Percentiles rank a stretch among this genome's conserved stretches.
Conservation (phyloP, 805 yeast genomes). For the Myxozyma melibiosi region DNA sequence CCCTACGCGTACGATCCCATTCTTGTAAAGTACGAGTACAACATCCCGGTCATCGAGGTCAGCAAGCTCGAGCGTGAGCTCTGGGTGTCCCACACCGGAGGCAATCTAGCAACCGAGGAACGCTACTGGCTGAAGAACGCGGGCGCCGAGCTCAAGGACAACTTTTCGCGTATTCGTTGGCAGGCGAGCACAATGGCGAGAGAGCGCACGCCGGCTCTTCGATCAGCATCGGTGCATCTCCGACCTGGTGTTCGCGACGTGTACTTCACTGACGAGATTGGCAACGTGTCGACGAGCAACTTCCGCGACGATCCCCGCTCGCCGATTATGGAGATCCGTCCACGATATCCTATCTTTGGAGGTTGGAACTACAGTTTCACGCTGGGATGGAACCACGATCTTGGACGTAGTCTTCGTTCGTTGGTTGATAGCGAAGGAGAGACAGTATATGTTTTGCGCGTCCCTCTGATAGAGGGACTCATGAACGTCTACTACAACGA, state of each 20-base stretch:
- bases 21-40: constrained; percentile 61
- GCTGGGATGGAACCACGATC: constrained; percentile 80
- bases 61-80: constrained; percentile 62
- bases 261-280: constrained; percentile 86
- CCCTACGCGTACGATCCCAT: constrained; percentile 48
- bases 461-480: constrained; percentile 77
- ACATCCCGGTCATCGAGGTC: constrained; percentile 64
- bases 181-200: constrained; percentile 56
- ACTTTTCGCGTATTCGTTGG: constrained; percentile 79
- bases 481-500: constrained; percentile 66
- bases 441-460: constrained; percentile 58
- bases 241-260: constrained; percentile 59
- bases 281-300: constrained; percentile 82
- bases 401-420: constrained; percentile 48
- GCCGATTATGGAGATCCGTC: constrained; percentile 61
- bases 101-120: constrained; percentile 75
- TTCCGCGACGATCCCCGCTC: constrained; percentile 37
- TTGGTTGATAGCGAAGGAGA: constrained; percentile 49
- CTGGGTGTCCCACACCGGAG: constrained; percentile 88
- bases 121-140: constrained; percentile 76
- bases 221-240: constrained; percentile 44
- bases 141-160: constrained; percentile 63
- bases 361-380: constrained; percentile 97
- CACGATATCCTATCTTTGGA: constrained; percentile 94
- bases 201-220: constrained; percentile 59